Base-by-base conservation (phyloP, 1,139 yeast genomes). In the Blastobotrys arbuscula region DNA sequence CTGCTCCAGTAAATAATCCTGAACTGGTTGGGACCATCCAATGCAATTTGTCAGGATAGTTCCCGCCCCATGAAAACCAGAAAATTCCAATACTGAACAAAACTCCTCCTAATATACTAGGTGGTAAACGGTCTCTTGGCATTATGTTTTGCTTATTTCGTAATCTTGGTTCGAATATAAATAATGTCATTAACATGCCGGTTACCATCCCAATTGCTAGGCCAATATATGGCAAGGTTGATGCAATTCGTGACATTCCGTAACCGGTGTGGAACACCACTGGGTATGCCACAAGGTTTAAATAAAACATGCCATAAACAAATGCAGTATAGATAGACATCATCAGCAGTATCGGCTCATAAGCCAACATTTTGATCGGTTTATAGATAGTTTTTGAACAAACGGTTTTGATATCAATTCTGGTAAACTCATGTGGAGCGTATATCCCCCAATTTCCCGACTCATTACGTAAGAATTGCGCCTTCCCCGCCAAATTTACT, bases 61-160 rank as follows among this genome's bases (percentile, higher is more conserved):
- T 75, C 60, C 95, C 95, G 2, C 86, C 71, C 95, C 95, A 86
- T 51, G 85, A 80, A 61, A 86, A 73, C 94, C 94, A 85, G 59
- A 87, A 74, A 53, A 87, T 71, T 46, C 95, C 95, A 53, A 78
- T 70, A 36, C 92, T 82, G 71, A 86, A 85, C 15, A 75, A 63
- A 51, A 84, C 54, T 30, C 82, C 79, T 21, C 92, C 88, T 45
- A 75, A 62, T 68, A 84, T 76, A 82, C 84, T 78, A 21, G 89
- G 81, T n/a, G 80, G 78, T 53, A 87, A 70, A 67, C 95, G 79
- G 39, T 79, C 82, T 63, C 87, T 95, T 1, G 96, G 94, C 68
- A 68, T 34, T 18, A 42, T 20, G 15, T 12, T 2, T 13, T 30
- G 38, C 12, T 34, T 36, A 9, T 40, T 26, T 36, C 68, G 56